Evolutionary conservation across 192 early-diverging fungal genomes (phyloP), one percentile per base, ranked within the genome.

Genomic region (Mortierella hygrophila): DNA sequence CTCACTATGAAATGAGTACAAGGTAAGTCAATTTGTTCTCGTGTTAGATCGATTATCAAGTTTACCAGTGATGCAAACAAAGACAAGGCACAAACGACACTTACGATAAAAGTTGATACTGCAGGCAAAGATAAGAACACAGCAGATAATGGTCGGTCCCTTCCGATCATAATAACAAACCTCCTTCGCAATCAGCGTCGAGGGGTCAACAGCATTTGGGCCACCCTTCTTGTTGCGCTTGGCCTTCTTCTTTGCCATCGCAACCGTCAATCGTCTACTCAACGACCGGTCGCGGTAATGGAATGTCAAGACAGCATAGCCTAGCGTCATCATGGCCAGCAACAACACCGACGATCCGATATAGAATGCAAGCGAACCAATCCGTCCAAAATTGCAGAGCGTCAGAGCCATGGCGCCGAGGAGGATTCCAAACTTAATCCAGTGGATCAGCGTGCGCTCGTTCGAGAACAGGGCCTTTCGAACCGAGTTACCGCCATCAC

Each of bases 381-480:
- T 54, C 75, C 93, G 90, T 69, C 95, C 93, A 93, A 94, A 95
- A 83, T 96, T 94, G 40, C 95, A 88, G 68, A 96, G 72, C 0
- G 94, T 93, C 71, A 94, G 85, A 21, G 94, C 94, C 57, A 93
- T 88, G 52, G 92, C 91, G 9, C 92, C 94, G 55, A 96, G 82
- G 40, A 96, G 89, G 44, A 93, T 92, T 6, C 93, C 89, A 88
- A 96, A 94, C 80, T 94, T 95, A 60, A 97, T 90, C 96, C 95
- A 97, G 20, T 95, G 92, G 46, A 97, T 81, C 72, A 97, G 96
- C 10, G 95, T 97, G 26, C 95, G 92, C 89, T 97, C 97, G 79
- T 98, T 98, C 70, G 96, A 96, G 89, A 97, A 97, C 80, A 95
- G 95, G n/a, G 97, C 93, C 74, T 97, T 97, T 57, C 94, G 94